Evolutionary conservation across 768 basidiomycete species (phyloP).

Genomic region (Dacryopinax primogenitus): DNA sequence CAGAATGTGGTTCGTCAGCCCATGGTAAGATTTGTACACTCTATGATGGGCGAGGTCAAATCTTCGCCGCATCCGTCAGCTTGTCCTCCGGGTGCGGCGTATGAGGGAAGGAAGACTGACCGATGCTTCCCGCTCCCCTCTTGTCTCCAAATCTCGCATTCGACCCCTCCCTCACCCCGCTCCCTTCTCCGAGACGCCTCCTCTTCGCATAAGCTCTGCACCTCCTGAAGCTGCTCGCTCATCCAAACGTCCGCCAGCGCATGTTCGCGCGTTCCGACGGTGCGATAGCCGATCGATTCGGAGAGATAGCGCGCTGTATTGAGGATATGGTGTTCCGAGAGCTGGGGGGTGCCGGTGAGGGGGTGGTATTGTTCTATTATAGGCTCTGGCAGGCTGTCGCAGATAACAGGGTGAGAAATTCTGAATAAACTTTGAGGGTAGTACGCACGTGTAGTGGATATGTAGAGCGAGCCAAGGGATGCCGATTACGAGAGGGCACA

Average conservation of each 20-base stretch:
- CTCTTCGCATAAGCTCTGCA: conserved; percentile 51
- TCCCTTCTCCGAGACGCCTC: conserved; percentile 30
- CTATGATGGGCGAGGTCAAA: conserved; percentile 86
- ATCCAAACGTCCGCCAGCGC: conserved; percentile 76
- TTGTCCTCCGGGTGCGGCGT: too few relatives aligned
- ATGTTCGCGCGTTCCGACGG: conserved; percentile 82
- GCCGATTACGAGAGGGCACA: neutral
- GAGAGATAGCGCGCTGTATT: conserved; percentile 28
- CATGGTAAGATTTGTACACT: conserved; percentile 73
- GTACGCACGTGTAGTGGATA: neutral
- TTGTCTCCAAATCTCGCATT: conserved; percentile 88
- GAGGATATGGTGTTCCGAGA: conserved; percentile 20
- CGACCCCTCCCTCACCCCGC: conserved; percentile 34
- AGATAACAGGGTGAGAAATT: neutral
- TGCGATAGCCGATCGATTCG: conserved; percentile 80
- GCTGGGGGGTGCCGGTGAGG: conserved; percentile 13
- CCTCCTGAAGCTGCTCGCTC: conserved; percentile 46
- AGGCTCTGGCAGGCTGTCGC: neutral
- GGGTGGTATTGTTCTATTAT: neutral
- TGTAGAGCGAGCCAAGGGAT: neutral
- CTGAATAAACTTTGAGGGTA: neutral
- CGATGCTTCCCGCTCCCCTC: conserved; percentile 77
- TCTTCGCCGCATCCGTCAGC: conserved; percentile 28
- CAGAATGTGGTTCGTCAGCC: conserved; percentile 79
- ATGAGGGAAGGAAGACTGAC: conserved; percentile 33